phyloP scores from a whole-genome alignment of 495 filamentous ascomycete genomes.

The Glarea lozoyensis region DNA sequence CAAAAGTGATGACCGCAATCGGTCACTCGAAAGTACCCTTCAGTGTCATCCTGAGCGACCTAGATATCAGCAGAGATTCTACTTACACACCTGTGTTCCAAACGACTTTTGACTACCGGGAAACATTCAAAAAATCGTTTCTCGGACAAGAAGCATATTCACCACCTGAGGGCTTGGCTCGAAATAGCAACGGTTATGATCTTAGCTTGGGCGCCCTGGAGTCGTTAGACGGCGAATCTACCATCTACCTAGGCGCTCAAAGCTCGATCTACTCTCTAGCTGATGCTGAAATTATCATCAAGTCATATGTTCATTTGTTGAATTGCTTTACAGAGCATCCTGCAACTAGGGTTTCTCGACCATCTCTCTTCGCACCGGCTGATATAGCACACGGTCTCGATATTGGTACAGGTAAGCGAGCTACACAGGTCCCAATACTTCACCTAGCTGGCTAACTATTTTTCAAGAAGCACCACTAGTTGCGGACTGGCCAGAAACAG shows the following conservation, averaged over 20 bases:
- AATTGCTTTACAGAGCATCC: slow-evolving; percentile 6
- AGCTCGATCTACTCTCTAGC: slow-evolving; percentile 9
- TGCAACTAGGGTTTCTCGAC: neutral
- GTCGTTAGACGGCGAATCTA: neutral
- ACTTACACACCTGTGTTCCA: slow-evolving; percentile 28
- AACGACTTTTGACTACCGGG: slow-evolving; percentile 28
- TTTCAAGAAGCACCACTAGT: neutral
- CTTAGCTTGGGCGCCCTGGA: slow-evolving; percentile 3
- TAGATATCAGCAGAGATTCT: slow-evolving; percentile 14
- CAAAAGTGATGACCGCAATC: slow-evolving; percentile 2
- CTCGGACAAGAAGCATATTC: too few relatives aligned
- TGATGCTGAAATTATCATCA: slow-evolving; percentile 16
- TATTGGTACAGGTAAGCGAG: slow-evolving; percentile 3
- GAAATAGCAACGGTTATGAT: slow-evolving; percentile 4
- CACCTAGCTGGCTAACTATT: slow-evolving; percentile 2
- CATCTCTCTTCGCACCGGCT: neutral
- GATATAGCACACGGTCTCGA: neutral
- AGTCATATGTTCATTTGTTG: slow-evolving; percentile 25
- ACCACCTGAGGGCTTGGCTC: too few relatives aligned
- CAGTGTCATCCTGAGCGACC: slow-evolving; percentile 29
- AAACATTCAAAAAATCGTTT: too few relatives aligned
- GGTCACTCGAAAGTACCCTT: slow-evolving; percentile 33
- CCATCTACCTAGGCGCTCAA: neutral
- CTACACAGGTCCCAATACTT: neutral
- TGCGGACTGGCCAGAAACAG: slow-evolving; percentile 25